These are phyloP conservation scores for Herpetospermum pedunculosum DNA, from an alignment of 306 rosid species.

Conservation along the genomic window DNA sequence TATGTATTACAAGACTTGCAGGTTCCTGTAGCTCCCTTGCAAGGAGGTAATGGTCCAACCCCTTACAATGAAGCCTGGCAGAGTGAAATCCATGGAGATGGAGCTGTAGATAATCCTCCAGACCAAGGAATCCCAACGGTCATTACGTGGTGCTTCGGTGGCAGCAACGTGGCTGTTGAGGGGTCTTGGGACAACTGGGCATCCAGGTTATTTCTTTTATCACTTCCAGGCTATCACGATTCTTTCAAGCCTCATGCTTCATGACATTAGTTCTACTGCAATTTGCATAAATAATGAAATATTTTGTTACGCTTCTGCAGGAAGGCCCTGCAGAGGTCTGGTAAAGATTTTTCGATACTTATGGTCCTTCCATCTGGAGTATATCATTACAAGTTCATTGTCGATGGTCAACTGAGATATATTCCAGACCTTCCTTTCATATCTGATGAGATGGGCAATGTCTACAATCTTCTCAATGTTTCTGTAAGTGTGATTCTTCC, in stretches of 20 bases:
- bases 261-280: not conserved
- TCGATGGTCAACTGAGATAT: slow-evolving; percentile 73
- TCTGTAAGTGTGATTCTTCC: slow-evolving; percentile 34
- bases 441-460: slow-evolving; percentile 65
- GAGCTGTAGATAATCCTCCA: slow-evolving; percentile 36
- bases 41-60: slow-evolving; percentile 42
- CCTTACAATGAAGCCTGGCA: slow-evolving; percentile 39
- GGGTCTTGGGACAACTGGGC: slow-evolving; percentile 97
- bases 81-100: slow-evolving; percentile 32
- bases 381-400: slow-evolving; percentile 72
- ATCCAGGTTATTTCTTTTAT: slow-evolving; percentile 40
- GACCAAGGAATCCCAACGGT: slow-evolving; percentile 66
- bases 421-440: slow-evolving; percentile 63
- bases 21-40: slow-evolving; percentile 82
- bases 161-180: slow-evolving; percentile 62
- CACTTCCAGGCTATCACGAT: not conserved
- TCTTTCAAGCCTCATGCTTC: not conserved
- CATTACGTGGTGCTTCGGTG: slow-evolving; percentile 75
- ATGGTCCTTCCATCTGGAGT: slow-evolving; percentile 69
- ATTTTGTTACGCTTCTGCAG: slow-evolving; percentile 24
- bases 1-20: slow-evolving; percentile 26
- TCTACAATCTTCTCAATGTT: slow-evolving; percentile 77
- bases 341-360: slow-evolving; percentile 65
- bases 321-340: slow-evolving; percentile 64
- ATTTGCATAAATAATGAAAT: not conserved